Base-by-base conservation (phyloP, 2,329 filamentous ascomycete genomes). In the Neofusicoccum parvum region DNA sequence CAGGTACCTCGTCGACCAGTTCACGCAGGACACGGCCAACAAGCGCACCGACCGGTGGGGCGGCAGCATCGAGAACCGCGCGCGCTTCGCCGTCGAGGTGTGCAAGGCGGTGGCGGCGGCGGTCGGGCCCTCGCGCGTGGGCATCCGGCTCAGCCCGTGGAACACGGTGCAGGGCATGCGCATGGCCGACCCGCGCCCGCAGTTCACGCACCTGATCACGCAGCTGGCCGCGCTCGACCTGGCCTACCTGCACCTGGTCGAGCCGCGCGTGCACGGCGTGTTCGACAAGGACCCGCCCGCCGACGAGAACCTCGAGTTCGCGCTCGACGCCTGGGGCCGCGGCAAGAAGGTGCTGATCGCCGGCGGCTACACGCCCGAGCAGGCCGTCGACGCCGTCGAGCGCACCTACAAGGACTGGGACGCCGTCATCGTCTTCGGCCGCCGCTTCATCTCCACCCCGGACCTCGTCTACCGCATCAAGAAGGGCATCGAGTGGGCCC, bases 1-100 rank as follows among this genome's bases (percentile, higher is more conserved):
- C 36, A 88, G 89, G 3, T 92, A 92, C 71, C 80, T 92, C 1
- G 74, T 90, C 27, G 83, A 85, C 65, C 84, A 89, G 69, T 93
- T 92, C 74, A 78, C 90, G 11, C 88, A 87, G 67, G 83, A 85
- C 67, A 81, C 76, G 3, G 77, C 79, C 70, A 89, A 89, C 75
- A 78, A 79, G 51, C 81, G 87, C 2, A 85, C 76, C 2, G 83
- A 85, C 67, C 69, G 53, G 58, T 84, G 76, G 77, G 83, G 76
- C 10, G 83, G 82, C 15, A 80, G 76, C 53, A 71, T 84, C 15
- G 81, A 83, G 78, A 83, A 85, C 70, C 79, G 87, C 67, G 71
- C 81, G 59, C 74, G 85, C 43, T 83, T 88, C 68, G 80, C 77
- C 0, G 62, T 87, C 11, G 85, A 88, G 69, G 81, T 86, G 14